A percentile compares a stretch with the other conserved stretches of the same genome.
Evolutionary conservation across 352 stramenopile species (phyloP).

Genomic region (Phytophthora constricta): DNA sequence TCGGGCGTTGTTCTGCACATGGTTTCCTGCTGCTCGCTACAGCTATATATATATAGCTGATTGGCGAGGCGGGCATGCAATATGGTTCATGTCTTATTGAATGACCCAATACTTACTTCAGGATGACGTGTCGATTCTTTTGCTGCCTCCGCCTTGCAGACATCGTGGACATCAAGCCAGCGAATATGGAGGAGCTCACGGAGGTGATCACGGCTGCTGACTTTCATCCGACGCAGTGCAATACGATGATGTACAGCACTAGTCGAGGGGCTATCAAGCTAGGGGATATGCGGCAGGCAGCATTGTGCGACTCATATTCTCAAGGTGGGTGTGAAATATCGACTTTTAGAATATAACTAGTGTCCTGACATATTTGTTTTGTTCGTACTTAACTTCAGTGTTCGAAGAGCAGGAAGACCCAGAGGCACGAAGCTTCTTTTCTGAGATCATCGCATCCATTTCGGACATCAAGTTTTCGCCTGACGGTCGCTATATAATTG

Average conservation of each 20-base stretch:
- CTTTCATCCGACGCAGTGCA: slow-evolving; percentile 94
- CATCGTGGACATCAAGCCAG: slow-evolving; percentile 98
- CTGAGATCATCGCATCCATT: slow-evolving; percentile 96
- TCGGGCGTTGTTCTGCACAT: no score
- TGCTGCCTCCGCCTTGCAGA: slow-evolving; percentile 59
- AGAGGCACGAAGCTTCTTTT: slow-evolving; percentile 92
- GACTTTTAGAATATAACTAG: no score
- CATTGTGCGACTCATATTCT: slow-evolving; percentile 88
- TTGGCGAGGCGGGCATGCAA: no score
- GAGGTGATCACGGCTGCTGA: slow-evolving; percentile 96
- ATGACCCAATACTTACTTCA: no score
- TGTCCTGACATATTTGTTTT: not conserved
- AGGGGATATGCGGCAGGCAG: slow-evolving; percentile 91
- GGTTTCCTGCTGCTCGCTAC: no score
- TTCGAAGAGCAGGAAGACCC: slow-evolving; percentile 87
- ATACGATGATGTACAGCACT: slow-evolving; percentile 96
- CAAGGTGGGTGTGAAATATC: slow-evolving; percentile 45
- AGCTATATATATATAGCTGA: no score
- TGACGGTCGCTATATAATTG: slow-evolving; percentile 94
- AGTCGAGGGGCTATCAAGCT: slow-evolving; percentile 93
- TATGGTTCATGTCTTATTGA: no score
- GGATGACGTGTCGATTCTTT: no score
- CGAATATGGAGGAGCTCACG: slow-evolving; percentile 97
- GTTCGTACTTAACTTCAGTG: slow-evolving; percentile 36
- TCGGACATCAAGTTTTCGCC: slow-evolving; percentile 95